Evolutionary conservation across 768 basidiomycete genomes (phyloP).

Genomic region (Macrolepiota albuminosa): DNA sequence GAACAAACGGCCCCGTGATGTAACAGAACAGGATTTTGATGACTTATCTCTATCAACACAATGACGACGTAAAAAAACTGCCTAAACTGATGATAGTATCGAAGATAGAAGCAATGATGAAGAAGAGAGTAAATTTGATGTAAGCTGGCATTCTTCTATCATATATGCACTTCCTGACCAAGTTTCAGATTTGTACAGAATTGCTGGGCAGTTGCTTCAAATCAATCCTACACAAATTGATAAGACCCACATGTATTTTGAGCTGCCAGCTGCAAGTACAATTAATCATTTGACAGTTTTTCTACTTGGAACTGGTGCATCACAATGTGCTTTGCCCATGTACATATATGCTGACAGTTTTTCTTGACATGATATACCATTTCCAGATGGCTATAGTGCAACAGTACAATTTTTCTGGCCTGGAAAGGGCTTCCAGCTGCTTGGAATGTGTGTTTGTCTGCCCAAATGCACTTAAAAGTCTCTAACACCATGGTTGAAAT

Average conservation of each 20-base stretch:
- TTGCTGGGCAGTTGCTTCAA: constrained; percentile 69
- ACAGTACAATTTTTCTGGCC: constrained; percentile 87
- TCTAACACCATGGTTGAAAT: background rate
- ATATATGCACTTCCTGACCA: too few relatives aligned
- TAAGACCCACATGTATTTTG: constrained; percentile 77
- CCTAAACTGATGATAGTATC: too few relatives aligned
- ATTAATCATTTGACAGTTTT: constrained; percentile 89
- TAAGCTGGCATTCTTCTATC: background rate
- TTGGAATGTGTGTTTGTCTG: constrained; percentile 65
- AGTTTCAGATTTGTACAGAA: too few relatives aligned
- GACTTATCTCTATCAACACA: background rate
- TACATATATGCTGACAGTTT: background rate
- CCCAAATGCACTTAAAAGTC: background rate
- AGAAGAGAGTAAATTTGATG: background rate
- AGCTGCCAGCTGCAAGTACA: constrained; percentile 61
- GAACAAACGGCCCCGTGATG: background rate
- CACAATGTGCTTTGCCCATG: background rate
- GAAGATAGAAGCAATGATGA: background rate
- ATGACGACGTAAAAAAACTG: background rate
- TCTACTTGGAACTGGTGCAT: constrained; percentile 68
- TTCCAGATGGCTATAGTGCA: constrained; percentile 80
- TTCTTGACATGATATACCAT: constrained; percentile 44
- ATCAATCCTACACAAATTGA: constrained; percentile 80
- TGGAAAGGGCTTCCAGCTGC: constrained; percentile 78
- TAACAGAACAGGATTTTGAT: background rate